Base-by-base conservation (phyloP, 2,329 filamentous ascomycete genomes). In the Pseudopithomyces maydicus region DNA sequence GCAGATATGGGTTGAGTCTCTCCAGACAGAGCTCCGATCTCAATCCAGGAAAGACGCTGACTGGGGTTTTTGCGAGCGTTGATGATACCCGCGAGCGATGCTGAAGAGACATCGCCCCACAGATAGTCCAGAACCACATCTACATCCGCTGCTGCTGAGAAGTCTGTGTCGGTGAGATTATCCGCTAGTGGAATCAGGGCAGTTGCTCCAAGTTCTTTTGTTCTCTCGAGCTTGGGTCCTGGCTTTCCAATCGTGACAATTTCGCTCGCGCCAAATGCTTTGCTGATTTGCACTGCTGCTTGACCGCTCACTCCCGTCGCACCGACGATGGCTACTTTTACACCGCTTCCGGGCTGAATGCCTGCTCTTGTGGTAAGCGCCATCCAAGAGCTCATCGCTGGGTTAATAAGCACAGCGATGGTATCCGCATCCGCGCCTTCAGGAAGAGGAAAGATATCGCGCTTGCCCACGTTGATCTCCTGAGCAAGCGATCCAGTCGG, bases 81-180 rank as follows among this genome's bases (percentile, higher is more conserved):
- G n/a, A 64, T 49, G 22, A 63, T 62, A 2, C 56, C 64, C 1
- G 51, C 39, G 8, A 65, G 17, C 1, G 55, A 56, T 2, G 48
- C 52, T 8, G 55, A 32, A 3, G 59, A 42, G 6, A 64, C 58
- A 26, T 63, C 52, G 0, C 84, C 84, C 69, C 83, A 86, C 7
- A 87, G 71, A 63, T 85, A 87, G 64, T 87, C 84, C 1, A 87
- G 72, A 3, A 87, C 77, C 2, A 86, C 76, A 58, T 87, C 83
- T 32, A 80, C 79, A 35, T 80, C 77, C 1, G 75, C 78, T 0
- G 81, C 72, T 8, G 70, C 67, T 2, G 77, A 76, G 58, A 82
- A 84, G 59, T 86, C 83, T 0, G 78, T 80, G 36, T 81, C 73
- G 2, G 67, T 63, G 0, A 76, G 62, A 1, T 74, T 59, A 2